Evolutionary conservation across 208 protist species (phyloP).

Genomic region (Strigomonas galati): DNA sequence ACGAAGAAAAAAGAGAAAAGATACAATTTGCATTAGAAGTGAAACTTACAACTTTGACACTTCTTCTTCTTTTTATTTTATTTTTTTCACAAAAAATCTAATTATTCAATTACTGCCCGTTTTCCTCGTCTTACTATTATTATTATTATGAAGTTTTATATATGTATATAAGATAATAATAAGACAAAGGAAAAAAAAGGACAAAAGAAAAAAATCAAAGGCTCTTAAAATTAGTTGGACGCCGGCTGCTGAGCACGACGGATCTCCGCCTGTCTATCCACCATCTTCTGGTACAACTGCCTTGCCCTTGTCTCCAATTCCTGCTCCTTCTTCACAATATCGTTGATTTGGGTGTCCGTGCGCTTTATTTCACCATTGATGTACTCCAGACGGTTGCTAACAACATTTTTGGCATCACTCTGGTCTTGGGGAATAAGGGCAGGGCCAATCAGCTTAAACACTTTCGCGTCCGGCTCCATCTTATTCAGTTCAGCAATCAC

Average conservation of each 20-base stretch:
- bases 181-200: background rate
- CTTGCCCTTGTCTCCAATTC: conserved; percentile 70
- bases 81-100: conserved; percentile 1
- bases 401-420: conserved; percentile 88
- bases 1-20: conserved; percentile 2
- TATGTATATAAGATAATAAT: background rate
- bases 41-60: too few relatives aligned
- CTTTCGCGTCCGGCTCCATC: conserved; percentile 83
- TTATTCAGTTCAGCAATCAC: conserved; percentile 92
- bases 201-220: conserved; percentile 6
- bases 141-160: background rate
- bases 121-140: background rate
- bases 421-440: conserved; percentile 92
- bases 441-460: conserved; percentile 95
- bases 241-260: conserved; percentile 61
- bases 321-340: conserved; percentile 75
- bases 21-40: too few relatives aligned
- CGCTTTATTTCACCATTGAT: conserved; percentile 89
- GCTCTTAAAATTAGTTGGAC: background rate
- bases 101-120: background rate
- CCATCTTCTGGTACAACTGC: conserved; percentile 83
- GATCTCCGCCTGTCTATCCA: conserved; percentile 64
- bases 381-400: conserved; percentile 91
- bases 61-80: background rate
- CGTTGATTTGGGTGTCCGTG: conserved; percentile 72